phyloP scores from a whole-genome alignment of 1,284 basidiomycete species.

The Singerocomus inundabilis region DNA sequence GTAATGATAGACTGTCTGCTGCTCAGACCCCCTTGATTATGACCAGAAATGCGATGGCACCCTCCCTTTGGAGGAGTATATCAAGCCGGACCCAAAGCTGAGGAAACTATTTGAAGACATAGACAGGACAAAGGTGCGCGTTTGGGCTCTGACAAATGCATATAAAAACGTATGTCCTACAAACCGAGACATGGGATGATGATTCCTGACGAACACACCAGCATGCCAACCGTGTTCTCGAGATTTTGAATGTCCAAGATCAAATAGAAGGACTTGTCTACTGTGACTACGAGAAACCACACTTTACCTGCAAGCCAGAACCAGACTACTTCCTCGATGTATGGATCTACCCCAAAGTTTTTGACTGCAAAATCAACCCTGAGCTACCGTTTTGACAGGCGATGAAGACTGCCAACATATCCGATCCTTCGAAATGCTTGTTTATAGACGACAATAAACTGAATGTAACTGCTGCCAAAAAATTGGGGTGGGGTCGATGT shows the following conservation, averaged over 20 bases:
- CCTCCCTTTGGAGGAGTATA: conserved; percentile 79
- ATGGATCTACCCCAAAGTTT: neutral
- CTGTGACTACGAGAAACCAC: conserved; percentile 71
- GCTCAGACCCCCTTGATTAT: conserved; percentile 80
- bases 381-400: conserved; percentile 45
- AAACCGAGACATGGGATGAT: neutral
- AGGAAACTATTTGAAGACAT: conserved; percentile 75
- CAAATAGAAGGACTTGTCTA: conserved; percentile 78
- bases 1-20: conserved; percentile 1
- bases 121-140: conserved; percentile 73
- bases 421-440: conserved; percentile 64
- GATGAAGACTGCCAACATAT: conserved; percentile 54
- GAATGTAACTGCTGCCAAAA: conserved; percentile 65
- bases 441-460: conserved; percentile 73
- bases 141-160: conserved; percentile 83
- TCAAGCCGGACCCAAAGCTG: conserved; percentile 62
- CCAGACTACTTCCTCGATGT: conserved; percentile 65
- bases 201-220: conserved; percentile 31
- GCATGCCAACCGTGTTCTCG: conserved; percentile 81
- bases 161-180: conserved; percentile 62
- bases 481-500: conserved; percentile 68
- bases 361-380: conserved; percentile 3
- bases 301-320: conserved; percentile 86
- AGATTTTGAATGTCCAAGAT: conserved; percentile 71
- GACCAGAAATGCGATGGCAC: conserved; percentile 82